Evolutionary conservation across 441 rosid species (phyloP), one percentile per base, ranked within the genome.

Genomic region (Metrosideros polymorpha): DNA sequence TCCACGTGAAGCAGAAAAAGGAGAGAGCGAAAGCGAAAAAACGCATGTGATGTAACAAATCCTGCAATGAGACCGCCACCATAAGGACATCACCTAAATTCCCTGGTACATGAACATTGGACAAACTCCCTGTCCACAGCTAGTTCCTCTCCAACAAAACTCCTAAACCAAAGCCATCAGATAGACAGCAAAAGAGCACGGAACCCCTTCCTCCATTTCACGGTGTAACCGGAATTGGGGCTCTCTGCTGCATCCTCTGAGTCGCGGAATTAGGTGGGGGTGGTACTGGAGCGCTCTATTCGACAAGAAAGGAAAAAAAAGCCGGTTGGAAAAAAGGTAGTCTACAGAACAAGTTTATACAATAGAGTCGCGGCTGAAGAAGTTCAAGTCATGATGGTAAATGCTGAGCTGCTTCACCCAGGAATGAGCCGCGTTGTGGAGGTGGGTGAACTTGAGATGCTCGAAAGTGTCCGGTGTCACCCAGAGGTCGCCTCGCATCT

Each of bases 401-500:
- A 93, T 91, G 47, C 90, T 88, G 7, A 96, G 94, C 91, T 96
- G 98, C 91, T 95, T 96, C 91, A 95, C 85, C 99, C 99, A 96
- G 30, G 99, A 96, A 87, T 92, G 94, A 0, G 98, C 99, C 30
- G 95, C 94, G 6, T 90, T 87, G 1, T 88, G 87, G 39, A 95
- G 97, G 83, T 89, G 88, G 52, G 32, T n/a, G 71, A 94, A 30
- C 85, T 92, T 91, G 49, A 93, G 92, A n/a, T 89, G 88, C 52
- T 94, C 99, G 27, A 42, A 82, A 1, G 87, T 89, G 25, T 82
- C 92, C 29, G 89, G 91, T 49, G 89, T 90, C 77, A 90, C 83
- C 99, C 98, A 96, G 12, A 95, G 85, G 89, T 94, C 94, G 24
- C 98, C 97, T 84, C 91, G 95, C 97, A 95, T 90, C 93, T 93